These are phyloP conservation scores for Candida glucosophila DNA, from an alignment of 1,139 yeast species.

Conservation along the genomic window DNA sequence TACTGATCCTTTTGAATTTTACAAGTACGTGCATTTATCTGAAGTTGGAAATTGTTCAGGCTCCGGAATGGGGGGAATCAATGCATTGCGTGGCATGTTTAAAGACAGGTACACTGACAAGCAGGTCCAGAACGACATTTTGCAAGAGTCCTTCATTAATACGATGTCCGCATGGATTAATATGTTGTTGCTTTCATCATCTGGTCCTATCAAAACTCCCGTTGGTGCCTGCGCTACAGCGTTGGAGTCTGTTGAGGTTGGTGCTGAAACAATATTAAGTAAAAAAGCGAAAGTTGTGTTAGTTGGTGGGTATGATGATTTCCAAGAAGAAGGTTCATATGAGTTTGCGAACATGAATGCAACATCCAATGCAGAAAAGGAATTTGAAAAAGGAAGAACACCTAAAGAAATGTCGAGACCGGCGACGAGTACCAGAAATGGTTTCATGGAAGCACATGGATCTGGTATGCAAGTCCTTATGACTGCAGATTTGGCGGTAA, in stretches of 20 bases:
- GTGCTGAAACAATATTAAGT: conserved; percentile 84
- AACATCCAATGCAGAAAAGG: conserved; percentile 81
- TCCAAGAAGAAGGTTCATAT: conserved; percentile 97
- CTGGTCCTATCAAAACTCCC: conserved; percentile 98
- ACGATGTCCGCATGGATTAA: conserved; percentile 99
- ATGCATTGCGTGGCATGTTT: conserved; percentile 96
- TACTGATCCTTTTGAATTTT: conserved; percentile 97
- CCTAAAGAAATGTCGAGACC: conserved; percentile 99
- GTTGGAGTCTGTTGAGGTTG: conserved; percentile 92
- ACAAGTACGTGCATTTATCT: conserved; percentile 94
- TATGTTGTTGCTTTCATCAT: conserved; percentile 92
- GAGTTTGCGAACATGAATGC: conserved; percentile 99
- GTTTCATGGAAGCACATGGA: conserved; percentile 99
- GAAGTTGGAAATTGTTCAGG: conserved; percentile 99
- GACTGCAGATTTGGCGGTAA: conserved; percentile 88
- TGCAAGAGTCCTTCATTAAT: conserved; percentile 96
- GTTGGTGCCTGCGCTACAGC: conserved; percentile 99
- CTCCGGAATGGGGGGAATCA: conserved; percentile 99
- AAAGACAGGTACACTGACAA: conserved; percentile 84
- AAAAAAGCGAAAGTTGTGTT: conserved; percentile 94
- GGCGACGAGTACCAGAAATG: conserved; percentile 88
- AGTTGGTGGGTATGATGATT: conserved; percentile 98
- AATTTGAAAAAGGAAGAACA: conserved; percentile 91
- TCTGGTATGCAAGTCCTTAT: conserved; percentile 95
- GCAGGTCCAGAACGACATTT: conserved; percentile 93